These are phyloP conservation scores for Somion occarium DNA, from an alignment of 1,284 basidiomycete genomes.

Conservation along the genomic window DNA sequence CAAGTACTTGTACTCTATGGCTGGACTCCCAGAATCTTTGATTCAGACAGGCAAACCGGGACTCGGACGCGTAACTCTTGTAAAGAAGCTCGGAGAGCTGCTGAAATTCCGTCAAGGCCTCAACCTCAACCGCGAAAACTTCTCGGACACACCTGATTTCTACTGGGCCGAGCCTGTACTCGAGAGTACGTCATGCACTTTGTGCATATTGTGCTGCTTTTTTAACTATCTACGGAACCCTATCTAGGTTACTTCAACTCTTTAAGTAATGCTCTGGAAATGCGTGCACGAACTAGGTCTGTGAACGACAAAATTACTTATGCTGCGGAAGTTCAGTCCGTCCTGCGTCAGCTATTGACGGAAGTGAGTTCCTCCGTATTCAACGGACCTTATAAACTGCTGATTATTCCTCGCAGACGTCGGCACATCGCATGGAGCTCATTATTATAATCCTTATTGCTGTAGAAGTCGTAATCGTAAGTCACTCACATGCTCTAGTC, in stretches of 20 bases:
- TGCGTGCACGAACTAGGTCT: slow-evolving; percentile 71
- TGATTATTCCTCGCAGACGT: slow-evolving; percentile 72
- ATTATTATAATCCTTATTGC: slow-evolving; percentile 89
- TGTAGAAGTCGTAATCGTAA: slow-evolving; percentile 84
- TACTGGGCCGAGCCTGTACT: slow-evolving; percentile 90
- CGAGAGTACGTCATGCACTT: slow-evolving; percentile 51
- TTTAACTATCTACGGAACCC: background rate
- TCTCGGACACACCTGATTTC: slow-evolving; percentile 84
- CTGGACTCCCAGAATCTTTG: slow-evolving; percentile 69
- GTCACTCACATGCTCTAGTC: too few species aligned
- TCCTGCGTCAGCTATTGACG: slow-evolving; percentile 72
- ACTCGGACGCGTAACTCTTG: slow-evolving; percentile 71
- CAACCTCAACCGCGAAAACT: slow-evolving; percentile 84
- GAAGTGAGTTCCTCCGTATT: slow-evolving; percentile 44
- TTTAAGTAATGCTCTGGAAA: slow-evolving; percentile 77
- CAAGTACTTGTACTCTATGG: slow-evolving; percentile 76
- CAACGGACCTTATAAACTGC: too few species aligned
- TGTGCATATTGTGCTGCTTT: too few species aligned
- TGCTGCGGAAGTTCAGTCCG: slow-evolving; percentile 80
- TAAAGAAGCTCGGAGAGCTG: slow-evolving; percentile 84
- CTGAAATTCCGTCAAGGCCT: slow-evolving; percentile 86
- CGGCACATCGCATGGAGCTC: slow-evolving; percentile 84
- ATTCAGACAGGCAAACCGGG: slow-evolving; percentile 79
- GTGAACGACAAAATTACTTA: slow-evolving; percentile 93
- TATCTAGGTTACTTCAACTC: slow-evolving; percentile 77